A percentile compares a stretch with the other conserved stretches of the same genome.
phyloP scores from a whole-genome alignment of 306 rosid species.

The Fragaria ananassa region DNA sequence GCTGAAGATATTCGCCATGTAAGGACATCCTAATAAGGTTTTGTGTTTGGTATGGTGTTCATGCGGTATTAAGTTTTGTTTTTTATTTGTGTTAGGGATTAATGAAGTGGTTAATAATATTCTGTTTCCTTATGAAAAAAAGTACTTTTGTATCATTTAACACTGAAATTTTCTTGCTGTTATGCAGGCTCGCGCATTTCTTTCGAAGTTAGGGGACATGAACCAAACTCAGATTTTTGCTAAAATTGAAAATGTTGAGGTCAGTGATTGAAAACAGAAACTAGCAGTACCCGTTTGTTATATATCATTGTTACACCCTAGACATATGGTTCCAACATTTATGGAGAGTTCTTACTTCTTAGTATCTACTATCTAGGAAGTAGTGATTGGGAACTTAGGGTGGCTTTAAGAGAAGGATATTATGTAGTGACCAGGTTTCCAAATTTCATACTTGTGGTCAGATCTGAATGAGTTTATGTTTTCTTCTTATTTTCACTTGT shows the following conservation, averaged over 20 bases:
- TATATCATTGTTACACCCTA: neutral
- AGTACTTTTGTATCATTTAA: conserved; percentile 11
- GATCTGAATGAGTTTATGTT: conserved; percentile 6
- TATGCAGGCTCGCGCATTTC: conserved; percentile 80
- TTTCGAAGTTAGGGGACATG: conserved; percentile 69
- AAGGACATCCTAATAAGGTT: conserved; percentile 24
- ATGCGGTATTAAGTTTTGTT: neutral
- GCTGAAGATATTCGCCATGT: conserved; percentile 89
- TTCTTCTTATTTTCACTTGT: conserved; percentile 18
- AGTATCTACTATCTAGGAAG: neutral
- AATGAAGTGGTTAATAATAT: neutral
- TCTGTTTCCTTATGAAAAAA: conserved; percentile 3
- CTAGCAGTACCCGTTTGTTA: neutral
- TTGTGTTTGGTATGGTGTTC: conserved; percentile 10
- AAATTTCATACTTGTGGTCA: conserved; percentile 11
- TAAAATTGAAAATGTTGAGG: conserved; percentile 89
- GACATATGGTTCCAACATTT: neutral
- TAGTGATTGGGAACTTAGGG: neutral
- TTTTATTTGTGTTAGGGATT: neutral
- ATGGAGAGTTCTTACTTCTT: neutral
- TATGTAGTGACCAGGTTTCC: neutral
- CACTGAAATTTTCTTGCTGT: conserved; percentile 6
- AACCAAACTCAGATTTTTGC: conserved; percentile 86
- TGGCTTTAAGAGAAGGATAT: neutral
- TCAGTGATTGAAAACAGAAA: conserved; percentile 21